Evolutionary conservation across 164 flowering plant genomes (phyloP).

Genomic region (Aristolochia contorta): DNA sequence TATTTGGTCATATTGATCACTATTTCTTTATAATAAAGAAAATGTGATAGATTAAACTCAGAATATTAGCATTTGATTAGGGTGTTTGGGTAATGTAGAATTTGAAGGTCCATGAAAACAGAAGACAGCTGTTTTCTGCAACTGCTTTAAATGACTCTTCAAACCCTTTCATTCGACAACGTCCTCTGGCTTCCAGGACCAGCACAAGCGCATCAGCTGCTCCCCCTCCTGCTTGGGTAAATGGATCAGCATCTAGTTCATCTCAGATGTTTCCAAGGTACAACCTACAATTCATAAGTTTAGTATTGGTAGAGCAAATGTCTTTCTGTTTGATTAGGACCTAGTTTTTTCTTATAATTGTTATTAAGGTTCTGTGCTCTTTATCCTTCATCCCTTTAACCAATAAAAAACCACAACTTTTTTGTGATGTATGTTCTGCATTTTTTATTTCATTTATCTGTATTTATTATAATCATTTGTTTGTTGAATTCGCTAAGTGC

Average conservation of each 20-base stretch:
- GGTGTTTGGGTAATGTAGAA: constrained; percentile 29
- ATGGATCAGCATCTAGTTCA: constrained; percentile 42
- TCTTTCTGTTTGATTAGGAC: neutral
- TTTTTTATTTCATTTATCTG: too few relatives aligned
- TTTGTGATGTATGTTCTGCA: too few relatives aligned
- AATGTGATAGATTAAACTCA: neutral
- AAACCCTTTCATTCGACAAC: constrained; percentile 92
- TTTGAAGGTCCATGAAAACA: constrained; percentile 77
- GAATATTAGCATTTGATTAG: neutral
- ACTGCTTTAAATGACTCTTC: constrained; percentile 64
- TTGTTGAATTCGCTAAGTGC: too few relatives aligned
- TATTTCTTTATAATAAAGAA: too few relatives aligned
- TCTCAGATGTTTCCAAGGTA: constrained; percentile 58
- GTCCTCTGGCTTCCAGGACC: constrained; percentile 65
- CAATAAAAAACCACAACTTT: too few relatives aligned
- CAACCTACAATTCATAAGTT: neutral
- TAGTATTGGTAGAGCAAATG: neutral
- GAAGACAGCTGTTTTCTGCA: constrained; percentile 86
- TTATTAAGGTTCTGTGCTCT: too few relatives aligned
- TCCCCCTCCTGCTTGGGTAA: constrained; percentile 86
- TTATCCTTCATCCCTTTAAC: too few relatives aligned
- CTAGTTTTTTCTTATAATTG: too few relatives aligned
- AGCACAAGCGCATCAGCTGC: constrained; percentile 37
- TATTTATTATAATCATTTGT: too few relatives aligned
- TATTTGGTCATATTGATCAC: too few relatives aligned